Percentiles rank a stretch among this genome's conserved stretches.
Evolutionary conservation across 352 stramenopile genomes (phyloP).

Genomic region (Aphanomyces stellatus): DNA sequence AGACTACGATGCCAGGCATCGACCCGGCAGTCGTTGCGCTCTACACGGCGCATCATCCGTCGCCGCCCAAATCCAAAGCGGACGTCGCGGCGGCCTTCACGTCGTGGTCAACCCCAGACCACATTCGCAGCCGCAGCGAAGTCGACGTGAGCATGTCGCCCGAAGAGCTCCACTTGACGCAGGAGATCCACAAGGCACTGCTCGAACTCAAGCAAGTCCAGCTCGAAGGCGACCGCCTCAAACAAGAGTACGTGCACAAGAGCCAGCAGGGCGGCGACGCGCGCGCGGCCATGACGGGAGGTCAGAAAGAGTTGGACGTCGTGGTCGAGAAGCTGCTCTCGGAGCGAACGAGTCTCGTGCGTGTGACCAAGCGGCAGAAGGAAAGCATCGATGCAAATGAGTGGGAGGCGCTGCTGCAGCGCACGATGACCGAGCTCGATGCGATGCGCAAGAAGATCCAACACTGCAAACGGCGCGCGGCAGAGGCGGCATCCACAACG

Average conservation of each 20-base stretch:
- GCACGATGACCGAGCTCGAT: constrained; percentile 2
- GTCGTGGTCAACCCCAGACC: background rate
- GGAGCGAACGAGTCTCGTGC: constrained; percentile 8
- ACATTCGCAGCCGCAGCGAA: background rate
- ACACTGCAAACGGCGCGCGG: background rate
- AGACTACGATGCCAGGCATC: too few relatives aligned
- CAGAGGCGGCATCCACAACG: background rate
- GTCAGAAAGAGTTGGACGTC: background rate
- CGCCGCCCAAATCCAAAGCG: background rate
- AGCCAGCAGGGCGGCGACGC: background rate
- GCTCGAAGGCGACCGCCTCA: background rate
- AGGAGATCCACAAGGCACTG: constrained; percentile 28
- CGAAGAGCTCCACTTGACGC: constrained; percentile 33
- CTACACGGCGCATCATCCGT: too few relatives aligned
- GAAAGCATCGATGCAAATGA: constrained; percentile 20
- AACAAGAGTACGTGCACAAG: constrained; percentile 3
- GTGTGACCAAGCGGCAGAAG: constrained; percentile 15
- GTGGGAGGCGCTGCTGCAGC: constrained; percentile 10
- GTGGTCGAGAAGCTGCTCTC: background rate
- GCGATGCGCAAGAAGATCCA: background rate
- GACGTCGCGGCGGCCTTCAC: background rate
- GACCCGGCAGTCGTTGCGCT: too few relatives aligned
- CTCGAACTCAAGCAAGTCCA: background rate
- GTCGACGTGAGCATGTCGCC: background rate
- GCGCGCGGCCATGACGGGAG: background rate